phyloP scores from a whole-genome alignment of 129 eudicot genomes.

The Flaveria brownii region DNA sequence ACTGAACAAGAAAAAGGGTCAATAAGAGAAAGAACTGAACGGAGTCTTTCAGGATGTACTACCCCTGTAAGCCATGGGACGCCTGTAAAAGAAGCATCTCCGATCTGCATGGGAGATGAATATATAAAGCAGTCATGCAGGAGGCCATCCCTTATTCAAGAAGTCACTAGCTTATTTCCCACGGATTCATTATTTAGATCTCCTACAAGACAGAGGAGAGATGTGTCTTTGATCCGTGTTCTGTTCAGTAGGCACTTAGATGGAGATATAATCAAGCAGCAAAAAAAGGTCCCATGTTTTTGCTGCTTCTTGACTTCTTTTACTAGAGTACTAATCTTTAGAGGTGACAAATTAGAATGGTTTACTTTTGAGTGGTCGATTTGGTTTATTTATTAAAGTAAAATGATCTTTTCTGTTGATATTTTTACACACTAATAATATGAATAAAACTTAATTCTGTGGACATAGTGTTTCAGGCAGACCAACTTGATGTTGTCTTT shows the following conservation, averaged over 20 bases:
- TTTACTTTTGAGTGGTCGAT: background rate
- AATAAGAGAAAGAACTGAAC: constrained; percentile 22
- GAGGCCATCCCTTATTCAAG: constrained; percentile 51
- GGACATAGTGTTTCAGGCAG: background rate
- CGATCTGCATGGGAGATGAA: constrained; percentile 81
- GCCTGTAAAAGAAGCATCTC: constrained; percentile 68
- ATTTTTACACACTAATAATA: background rate
- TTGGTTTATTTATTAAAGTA: background rate
- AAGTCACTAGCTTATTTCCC: constrained; percentile 39
- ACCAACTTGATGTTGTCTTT: background rate
- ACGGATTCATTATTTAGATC: constrained; percentile 31
- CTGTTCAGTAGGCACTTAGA: constrained; percentile 90
- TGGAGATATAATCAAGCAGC: constrained; percentile 75
- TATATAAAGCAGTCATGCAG: constrained; percentile 70
- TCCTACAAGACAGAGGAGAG: constrained; percentile 69
- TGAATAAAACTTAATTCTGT: background rate
- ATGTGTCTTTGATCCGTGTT: constrained; percentile 54
- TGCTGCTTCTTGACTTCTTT: constrained; percentile 20
- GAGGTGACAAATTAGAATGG: background rate
- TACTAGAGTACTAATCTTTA: constrained; percentile 14
- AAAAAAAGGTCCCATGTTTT: constrained; percentile 63
- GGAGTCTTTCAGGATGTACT: constrained; percentile 30
- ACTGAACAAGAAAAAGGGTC: constrained; percentile 30
- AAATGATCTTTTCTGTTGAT: background rate
- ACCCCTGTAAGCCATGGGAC: constrained; percentile 53